phyloP scores from a whole-genome alignment of 257 asterid species.

The Solanum medicagineum region DNA sequence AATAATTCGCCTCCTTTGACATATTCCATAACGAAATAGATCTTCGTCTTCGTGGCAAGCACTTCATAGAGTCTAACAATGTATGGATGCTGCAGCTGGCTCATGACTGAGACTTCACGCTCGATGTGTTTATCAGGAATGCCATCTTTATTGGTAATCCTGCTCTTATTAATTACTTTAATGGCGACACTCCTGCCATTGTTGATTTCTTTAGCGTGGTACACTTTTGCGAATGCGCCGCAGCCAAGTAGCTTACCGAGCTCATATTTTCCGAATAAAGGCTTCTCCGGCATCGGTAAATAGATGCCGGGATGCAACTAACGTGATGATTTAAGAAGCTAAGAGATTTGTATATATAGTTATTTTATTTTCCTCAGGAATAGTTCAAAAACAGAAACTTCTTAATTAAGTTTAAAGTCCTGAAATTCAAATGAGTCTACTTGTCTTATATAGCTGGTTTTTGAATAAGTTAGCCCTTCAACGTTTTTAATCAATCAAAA shows the following conservation, averaged over 20 bases:
- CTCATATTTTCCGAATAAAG: slow-evolving; percentile 71
- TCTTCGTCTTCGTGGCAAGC: slow-evolving; percentile 61
- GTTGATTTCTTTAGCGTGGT: slow-evolving; percentile 57
- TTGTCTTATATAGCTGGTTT: neutral
- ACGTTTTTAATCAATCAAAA: neutral
- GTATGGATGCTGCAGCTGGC: slow-evolving; percentile 48
- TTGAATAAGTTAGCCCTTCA: neutral
- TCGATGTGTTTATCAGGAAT: slow-evolving; percentile 28
- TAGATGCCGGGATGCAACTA: neutral
- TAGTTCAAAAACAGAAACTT: neutral
- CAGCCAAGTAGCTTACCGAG: slow-evolving; percentile 81
- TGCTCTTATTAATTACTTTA: slow-evolving; percentile 54
- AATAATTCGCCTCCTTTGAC: slow-evolving; percentile 86
- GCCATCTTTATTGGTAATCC: slow-evolving; percentile 16
- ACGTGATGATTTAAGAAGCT: neutral
- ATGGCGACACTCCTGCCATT: slow-evolving; percentile 73
- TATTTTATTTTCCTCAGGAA: neutral
- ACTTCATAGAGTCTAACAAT: slow-evolving; percentile 63
- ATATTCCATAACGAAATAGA: slow-evolving; percentile 63
- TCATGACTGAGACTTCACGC: slow-evolving; percentile 68
- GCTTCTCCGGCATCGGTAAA: slow-evolving; percentile 26
- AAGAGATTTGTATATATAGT: neutral
- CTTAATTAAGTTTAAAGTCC: neutral
- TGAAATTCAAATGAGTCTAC: neutral
- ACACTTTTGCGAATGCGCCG: slow-evolving; percentile 91